Conservation (phyloP, 2,329 filamentous ascomycete species). For the Esteya vermicola region DNA sequence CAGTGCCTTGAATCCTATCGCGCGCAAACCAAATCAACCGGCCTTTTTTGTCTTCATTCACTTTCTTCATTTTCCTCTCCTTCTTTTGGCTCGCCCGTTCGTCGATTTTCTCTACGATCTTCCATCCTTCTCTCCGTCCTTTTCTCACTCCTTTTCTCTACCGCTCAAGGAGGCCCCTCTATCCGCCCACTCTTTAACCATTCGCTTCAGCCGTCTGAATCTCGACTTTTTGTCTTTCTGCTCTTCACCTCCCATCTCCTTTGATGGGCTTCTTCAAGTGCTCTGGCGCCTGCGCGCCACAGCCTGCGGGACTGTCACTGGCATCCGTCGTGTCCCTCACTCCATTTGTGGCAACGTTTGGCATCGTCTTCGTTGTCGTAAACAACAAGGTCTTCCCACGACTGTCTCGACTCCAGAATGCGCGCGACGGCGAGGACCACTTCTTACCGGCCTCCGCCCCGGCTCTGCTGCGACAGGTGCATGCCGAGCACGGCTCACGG, state of each 20-base stretch:
- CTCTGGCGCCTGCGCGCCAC: slow-evolving; percentile 40
- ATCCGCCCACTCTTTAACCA: too few relatives aligned
- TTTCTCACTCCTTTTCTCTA: too few relatives aligned
- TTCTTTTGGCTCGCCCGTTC: too few relatives aligned
- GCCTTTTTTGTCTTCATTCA: too few relatives aligned
- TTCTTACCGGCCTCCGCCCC: slow-evolving; percentile 50
- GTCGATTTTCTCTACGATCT: too few relatives aligned
- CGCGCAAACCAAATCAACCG: too few relatives aligned
- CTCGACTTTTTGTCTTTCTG: too few relatives aligned
- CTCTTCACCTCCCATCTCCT: too few relatives aligned
- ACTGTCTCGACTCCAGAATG: slow-evolving; percentile 41
- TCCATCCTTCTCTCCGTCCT: too few relatives aligned
- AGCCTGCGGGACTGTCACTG: slow-evolving; percentile 27
- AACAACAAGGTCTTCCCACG: slow-evolving; percentile 57
- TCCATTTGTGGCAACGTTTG: slow-evolving; percentile 60
- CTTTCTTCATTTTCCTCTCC: too few relatives aligned
- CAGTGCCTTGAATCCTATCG: too few relatives aligned
- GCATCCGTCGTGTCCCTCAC: slow-evolving; percentile 36
- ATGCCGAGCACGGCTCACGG: slow-evolving; percentile 42
- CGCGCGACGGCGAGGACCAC: slow-evolving; percentile 44
- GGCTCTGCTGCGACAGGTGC: slow-evolving; percentile 39
- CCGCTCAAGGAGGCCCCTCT: too few relatives aligned
- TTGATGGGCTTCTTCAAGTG: slow-evolving; percentile 22
- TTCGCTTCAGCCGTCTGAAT: not conserved
- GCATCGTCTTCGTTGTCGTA: slow-evolving; percentile 46